These are phyloP conservation scores for Fusarium abutilonis DNA, from an alignment of 2,329 filamentous ascomycete species.

Conservation along the genomic window DNA sequence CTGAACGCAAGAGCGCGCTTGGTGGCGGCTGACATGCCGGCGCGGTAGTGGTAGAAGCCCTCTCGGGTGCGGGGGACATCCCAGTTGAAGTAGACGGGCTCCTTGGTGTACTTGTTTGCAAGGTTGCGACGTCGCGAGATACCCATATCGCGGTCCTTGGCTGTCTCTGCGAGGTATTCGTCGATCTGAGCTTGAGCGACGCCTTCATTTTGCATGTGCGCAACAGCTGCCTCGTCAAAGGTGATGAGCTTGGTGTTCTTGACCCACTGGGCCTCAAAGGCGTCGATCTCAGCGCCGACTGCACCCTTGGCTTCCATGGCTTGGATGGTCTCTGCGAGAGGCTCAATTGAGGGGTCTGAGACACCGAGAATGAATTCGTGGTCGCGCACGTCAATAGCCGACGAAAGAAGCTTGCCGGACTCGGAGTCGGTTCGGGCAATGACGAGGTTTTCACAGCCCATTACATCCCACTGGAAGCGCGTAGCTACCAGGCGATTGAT, in stretches of 20 bases:
- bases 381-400: slow-evolving; percentile 90
- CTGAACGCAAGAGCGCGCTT: slow-evolving; percentile 93
- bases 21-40: slow-evolving; percentile 85
- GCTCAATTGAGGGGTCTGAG: slow-evolving; percentile 75
- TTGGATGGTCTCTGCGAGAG: slow-evolving; percentile 88
- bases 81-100: slow-evolving; percentile 84
- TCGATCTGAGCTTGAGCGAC: slow-evolving; percentile 71
- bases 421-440: slow-evolving; percentile 97
- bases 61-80: slow-evolving; percentile 93
- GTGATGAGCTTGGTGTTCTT: slow-evolving; percentile 85
- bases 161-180: slow-evolving; percentile 71
- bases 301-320: slow-evolving; percentile 87
- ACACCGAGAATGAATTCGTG: slow-evolving; percentile 97
- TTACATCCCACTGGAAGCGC: slow-evolving; percentile 97
- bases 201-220: slow-evolving; percentile 75
- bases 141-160: slow-evolving; percentile 75
- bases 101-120: slow-evolving; percentile 72
- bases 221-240: slow-evolving; percentile 88
- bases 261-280: slow-evolving; percentile 88
- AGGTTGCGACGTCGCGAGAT: slow-evolving; percentile 80
- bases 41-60: slow-evolving; percentile 90
- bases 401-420: slow-evolving; percentile 88
- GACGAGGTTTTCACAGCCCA: slow-evolving; percentile 94
- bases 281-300: slow-evolving; percentile 81
- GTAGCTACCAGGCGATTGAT: slow-evolving; percentile 93